Conservation (phyloP, 192 early-diverging fungal genomes). For the Phlyctochytrium planicorne region DNA sequence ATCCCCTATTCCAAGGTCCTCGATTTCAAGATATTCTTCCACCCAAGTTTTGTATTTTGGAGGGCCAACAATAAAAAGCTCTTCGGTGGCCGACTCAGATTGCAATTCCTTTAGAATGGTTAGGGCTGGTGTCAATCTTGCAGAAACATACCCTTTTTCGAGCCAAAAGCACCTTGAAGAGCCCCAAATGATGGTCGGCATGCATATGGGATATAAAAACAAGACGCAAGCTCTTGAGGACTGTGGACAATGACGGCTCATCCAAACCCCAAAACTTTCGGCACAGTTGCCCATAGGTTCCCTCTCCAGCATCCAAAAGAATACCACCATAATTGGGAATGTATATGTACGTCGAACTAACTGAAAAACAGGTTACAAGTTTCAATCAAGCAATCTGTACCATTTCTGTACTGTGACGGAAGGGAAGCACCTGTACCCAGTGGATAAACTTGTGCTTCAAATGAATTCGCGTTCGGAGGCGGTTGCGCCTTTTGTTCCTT, state of each 20-base stretch:
- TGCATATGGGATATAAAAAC: slow-evolving; percentile 94
- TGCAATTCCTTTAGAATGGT: too few relatives aligned
- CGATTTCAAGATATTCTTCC: slow-evolving; percentile 62
- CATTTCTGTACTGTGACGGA: slow-evolving; percentile 87
- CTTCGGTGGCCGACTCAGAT: too few relatives aligned
- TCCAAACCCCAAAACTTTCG: slow-evolving; percentile 59
- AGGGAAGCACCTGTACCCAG: slow-evolving; percentile 88
- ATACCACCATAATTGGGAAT: slow-evolving; percentile 62
- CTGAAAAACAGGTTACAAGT: slow-evolving; percentile 35
- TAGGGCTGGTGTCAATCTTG: too few relatives aligned
- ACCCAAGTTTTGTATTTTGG: slow-evolving; percentile 55
- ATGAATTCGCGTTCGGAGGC: background rate
- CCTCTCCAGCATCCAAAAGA: slow-evolving; percentile 89
- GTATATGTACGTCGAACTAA: slow-evolving; percentile 74
- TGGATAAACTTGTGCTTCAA: slow-evolving; percentile 54
- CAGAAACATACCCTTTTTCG: background rate
- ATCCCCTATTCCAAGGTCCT: slow-evolving; percentile 59
- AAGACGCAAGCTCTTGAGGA: slow-evolving; percentile 56
- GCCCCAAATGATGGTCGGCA: slow-evolving; percentile 94
- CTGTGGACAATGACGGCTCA: background rate
- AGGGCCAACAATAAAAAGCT: slow-evolving; percentile 57
- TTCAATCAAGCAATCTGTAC: slow-evolving; percentile 34
- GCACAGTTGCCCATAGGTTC: slow-evolving; percentile 78
- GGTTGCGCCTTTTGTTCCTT: too few relatives aligned
- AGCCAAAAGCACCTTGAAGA: slow-evolving; percentile 60